Evolutionary conservation across 2,329 filamentous ascomycete genomes (phyloP), one percentile per base, ranked within the genome.

Genomic region (Bertia moriformis): DNA sequence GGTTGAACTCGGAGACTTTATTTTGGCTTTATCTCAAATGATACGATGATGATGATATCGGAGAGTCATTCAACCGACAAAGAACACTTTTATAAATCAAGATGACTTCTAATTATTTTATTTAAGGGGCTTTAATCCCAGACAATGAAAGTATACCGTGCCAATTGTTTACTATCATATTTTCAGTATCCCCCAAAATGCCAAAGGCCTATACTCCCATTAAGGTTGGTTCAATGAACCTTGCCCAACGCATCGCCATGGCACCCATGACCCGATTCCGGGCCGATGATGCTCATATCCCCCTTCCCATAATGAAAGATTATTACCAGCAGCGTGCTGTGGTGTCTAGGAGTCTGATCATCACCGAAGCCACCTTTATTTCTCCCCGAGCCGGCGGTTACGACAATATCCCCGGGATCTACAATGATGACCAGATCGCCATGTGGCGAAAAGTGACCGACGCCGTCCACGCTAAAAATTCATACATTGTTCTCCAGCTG

Each of bases 371-470:
- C 2, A 66, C 66, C 10, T 55, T 65, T 38, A 63, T 70, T 44
- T 58, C 62, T 2, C 45, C 57, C 5, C 57, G 58, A 47, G 63
- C 53, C 32, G 63, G 64, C 38, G 62, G 64, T 19, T 64, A 61
- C 45, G 42, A 53, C 35, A 63, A 66, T 44, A 58, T 62, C 4
- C 68, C 70, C 0, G 68, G 66, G 3, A 65, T 73, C 48, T 71
- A 58, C 47, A 65, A 48, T 39, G 52, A 59, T 3, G 57, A 52
- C 18, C 67, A 71, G 44, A 58, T 70, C 40, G 59, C 59, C 3
- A 63, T 59, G 0, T 75, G 71, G 71, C 66, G 62, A 40, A 54
- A 61, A 38, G 54, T 74, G 38, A 69, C 66, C 3, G 61, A 66
- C 40, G 65, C 61, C 3, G 69, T 74, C 4, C 71, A 76, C 52